Evolutionary conservation across 2,329 filamentous ascomycete species (phyloP).

Genomic region (Sordariomycetes sp.): DNA sequence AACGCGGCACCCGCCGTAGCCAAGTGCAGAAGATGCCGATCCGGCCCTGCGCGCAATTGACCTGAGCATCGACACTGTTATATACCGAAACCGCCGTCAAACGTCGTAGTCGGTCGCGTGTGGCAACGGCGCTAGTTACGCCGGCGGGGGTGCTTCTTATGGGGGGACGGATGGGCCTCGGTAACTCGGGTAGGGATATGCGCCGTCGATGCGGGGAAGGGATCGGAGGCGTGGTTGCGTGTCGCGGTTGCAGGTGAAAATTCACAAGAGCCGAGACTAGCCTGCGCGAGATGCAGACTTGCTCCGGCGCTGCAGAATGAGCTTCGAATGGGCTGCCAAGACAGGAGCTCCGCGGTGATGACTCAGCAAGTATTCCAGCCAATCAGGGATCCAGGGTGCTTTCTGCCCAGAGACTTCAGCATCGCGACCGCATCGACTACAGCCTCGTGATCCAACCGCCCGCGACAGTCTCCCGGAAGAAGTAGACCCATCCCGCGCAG

Average conservation of each 20-base stretch:
- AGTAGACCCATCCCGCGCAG: neutral
- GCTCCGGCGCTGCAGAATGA: neutral
- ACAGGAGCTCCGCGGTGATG: neutral
- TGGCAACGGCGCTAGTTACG: neutral
- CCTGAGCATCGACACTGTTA: slow-evolving; percentile 17
- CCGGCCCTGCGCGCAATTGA: slow-evolving; percentile 39
- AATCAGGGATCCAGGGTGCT: neutral
- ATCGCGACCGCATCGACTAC: neutral
- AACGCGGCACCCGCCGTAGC: slow-evolving; percentile 24
- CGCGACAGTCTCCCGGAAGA: neutral
- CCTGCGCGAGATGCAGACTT: neutral
- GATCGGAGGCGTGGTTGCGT: neutral
- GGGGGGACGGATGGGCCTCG: neutral
- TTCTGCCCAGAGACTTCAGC: neutral
- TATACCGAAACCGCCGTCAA: slow-evolving; percentile 8
- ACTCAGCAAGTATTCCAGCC: neutral
- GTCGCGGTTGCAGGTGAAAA: neutral
- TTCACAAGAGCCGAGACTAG: slow-evolving; percentile 5
- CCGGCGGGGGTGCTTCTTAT: neutral
- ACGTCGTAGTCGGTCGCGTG: neutral
- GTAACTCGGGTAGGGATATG: neutral
- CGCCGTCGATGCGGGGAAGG: neutral
- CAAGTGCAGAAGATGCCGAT: slow-evolving; percentile 28
- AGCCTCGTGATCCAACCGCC: neutral
- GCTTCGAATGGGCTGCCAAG: neutral